Base-by-base conservation (phyloP, 495 filamentous ascomycete genomes). In the Xylaria castorea region DNA sequence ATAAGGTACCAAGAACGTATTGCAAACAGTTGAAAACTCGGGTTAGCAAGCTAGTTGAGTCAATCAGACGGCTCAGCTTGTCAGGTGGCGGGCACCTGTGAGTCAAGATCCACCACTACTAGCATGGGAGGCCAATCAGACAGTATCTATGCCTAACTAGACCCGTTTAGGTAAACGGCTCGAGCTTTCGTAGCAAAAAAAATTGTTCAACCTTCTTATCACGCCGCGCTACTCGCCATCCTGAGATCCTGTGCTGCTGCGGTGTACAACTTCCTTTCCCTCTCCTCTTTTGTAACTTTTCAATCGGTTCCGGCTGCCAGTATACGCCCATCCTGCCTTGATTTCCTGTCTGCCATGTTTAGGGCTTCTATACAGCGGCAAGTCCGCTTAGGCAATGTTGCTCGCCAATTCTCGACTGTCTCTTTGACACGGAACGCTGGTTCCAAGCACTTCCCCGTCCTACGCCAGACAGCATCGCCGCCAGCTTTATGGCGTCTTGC, bases 291-390 rank as follows among this genome's bases (percentile, higher is more conserved):
- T 58, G 38, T 32, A 40, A n/a, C 25, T 25, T 16, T 50, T n/a
- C 34, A 22, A 1, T 4, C 40, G 3, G 11, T 30, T 4, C 30
- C 18, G 14, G 27, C 20, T 7, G 44, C 34, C 25, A 20, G 34
- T 30, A 65, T 1, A 20, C 18, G 50, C 57, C 48, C 57, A 61
- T 5, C 25, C 65, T 32, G 53, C 34, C n/a, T 50, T 34, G 44
- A 40, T 66, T 4, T 16, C 44, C 63, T 40, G 62, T 38, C 61
- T 53, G 71, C 68, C 71, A 79, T 76, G 77, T 71, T 79, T 25
- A 79, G 71, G 69, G 65, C 72, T 46, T 71, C 75, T 20, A 36
- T 80, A 32, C 76, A 77, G 77, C 75, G 78, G 77, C 77, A 79
- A 71, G 75, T 68, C 74, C 77, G 77, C 74, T 44, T 80, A 68